These are phyloP conservation scores for Aspergillus ellipticus DNA, from an alignment of 495 filamentous ascomycete genomes.

Conservation along the genomic window DNA sequence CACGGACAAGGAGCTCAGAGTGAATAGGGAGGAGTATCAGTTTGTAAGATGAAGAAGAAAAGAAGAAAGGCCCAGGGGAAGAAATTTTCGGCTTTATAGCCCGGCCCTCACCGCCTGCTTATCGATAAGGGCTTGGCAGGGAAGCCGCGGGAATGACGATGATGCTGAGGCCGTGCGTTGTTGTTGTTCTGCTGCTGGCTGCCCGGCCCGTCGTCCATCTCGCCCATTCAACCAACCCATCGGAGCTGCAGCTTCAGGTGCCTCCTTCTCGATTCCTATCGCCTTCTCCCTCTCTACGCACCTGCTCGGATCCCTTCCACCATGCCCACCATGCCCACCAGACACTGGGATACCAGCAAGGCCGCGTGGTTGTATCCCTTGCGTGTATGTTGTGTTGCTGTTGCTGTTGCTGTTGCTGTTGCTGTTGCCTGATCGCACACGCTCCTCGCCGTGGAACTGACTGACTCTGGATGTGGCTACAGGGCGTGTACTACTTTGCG, in stretches of 20 bases:
- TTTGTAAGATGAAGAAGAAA: conserved; percentile 39
- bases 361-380: conserved; percentile 56
- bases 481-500: conserved; percentile 61
- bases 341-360: conserved; percentile 28
- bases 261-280: not conserved
- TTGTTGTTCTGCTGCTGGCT: not conserved
- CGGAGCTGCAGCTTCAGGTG: no score
- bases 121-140: conserved; percentile 41
- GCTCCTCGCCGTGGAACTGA: not conserved
- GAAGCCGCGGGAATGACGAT: not conserved
- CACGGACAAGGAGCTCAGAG: conserved; percentile 41
- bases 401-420: not conserved
- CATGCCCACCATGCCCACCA: not conserved
- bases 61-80: conserved; percentile 23
- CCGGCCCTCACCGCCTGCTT: conserved; percentile 24
- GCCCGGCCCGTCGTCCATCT: no score
- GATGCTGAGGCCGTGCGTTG: not conserved
- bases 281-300: not conserved
- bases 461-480: not conserved
- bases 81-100: conserved; percentile 25
- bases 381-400: conserved; percentile 33
- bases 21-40: conserved; percentile 47
- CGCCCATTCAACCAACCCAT: not conserved
- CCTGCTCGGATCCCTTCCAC: no score
- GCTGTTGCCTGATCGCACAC: not conserved